Evolutionary conservation across 2,329 filamentous ascomycete species (phyloP).

Genomic region (Trematosphaeria pertusa): DNA sequence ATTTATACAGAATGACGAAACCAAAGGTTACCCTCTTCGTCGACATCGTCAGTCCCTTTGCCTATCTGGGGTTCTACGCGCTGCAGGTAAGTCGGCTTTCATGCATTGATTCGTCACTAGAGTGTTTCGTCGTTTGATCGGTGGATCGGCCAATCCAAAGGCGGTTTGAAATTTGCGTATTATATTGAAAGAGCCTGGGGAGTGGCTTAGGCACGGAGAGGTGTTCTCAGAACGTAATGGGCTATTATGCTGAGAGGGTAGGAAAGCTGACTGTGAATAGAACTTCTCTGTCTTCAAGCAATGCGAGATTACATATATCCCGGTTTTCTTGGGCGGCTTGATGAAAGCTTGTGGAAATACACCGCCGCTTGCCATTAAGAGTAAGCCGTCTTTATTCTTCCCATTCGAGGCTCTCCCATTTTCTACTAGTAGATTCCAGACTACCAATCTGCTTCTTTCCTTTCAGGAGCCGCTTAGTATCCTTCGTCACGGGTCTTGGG

Average conservation of each 20-base stretch:
- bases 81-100: constrained; percentile 53
- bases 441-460: too few relatives aligned
- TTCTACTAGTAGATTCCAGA: too few relatives aligned
- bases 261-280: constrained; percentile 46
- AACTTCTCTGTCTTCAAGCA: constrained; percentile 62
- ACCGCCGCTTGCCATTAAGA: constrained; percentile 63
- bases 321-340: constrained; percentile 66
- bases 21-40: constrained; percentile 64
- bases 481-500: too few relatives aligned
- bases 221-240: too few relatives aligned
- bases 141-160: too few relatives aligned
- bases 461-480: too few relatives aligned
- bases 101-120: neutral
- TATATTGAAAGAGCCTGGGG: neutral
- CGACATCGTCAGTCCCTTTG: constrained; percentile 67
- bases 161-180: neutral
- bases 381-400: constrained; percentile 41
- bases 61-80: constrained; percentile 65
- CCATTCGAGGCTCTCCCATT: constrained; percentile 1
- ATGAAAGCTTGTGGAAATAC: constrained; percentile 64
- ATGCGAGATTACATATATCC: constrained; percentile 63
- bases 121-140: too few relatives aligned
- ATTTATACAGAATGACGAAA: constrained; percentile 48
- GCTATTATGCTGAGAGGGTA: too few relatives aligned
- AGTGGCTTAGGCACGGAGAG: too few relatives aligned